Evolutionary conservation across 768 basidiomycete species (phyloP), one percentile per base, ranked within the genome.

Genomic region (Holtermanniella nyarrowii): DNA sequence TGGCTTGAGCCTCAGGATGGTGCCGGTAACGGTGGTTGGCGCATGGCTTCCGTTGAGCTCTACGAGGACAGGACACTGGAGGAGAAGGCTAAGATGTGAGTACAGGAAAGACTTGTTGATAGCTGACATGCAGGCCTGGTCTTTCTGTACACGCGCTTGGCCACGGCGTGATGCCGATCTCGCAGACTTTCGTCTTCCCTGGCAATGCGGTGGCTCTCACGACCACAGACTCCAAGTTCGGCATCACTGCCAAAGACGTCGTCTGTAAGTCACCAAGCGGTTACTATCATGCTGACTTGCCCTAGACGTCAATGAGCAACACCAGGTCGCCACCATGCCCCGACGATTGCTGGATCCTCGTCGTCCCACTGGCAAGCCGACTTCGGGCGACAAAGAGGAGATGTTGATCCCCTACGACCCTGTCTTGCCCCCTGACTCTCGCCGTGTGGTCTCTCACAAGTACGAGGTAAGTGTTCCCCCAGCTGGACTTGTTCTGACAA

Each of bases 321-420:
- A 82, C 56, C 84, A 86, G 60, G 77, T 97, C 25, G 80, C 84
- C 39, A 78, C 82, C 0, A 77, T 93, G 53, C 82, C 86, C 0
- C 78, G 82, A 22, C 76, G 82, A 12, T 59, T 86, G 18, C 74
- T 97, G 24, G 82, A 97, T 63, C 89, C 93, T 0, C 80, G 93
- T 5, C 74, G 93, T 49, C 87, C 89, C 0, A 78, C 73, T n/a
- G 71, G 77, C 26, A 88, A 88, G 68, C 79, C 82, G 0, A 86
- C 86, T 1, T 74, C 76, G 1, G 77, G 81, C 58, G 88, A 97
- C 58, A 76, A 78, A 58, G 91, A 95, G 60, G 93, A 95, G 68
- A 80, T 81, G 73, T 78, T 97, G 3, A 72, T 88, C 27, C 80
- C 84, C 41, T 96, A 93, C 67, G 89, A 95, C 3, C 80, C 88